A percentile compares a stretch with the other conserved stretches of the same genome.
Conservation (phyloP, 441 rosid genomes). For the Flueggea neowawraea region DNA sequence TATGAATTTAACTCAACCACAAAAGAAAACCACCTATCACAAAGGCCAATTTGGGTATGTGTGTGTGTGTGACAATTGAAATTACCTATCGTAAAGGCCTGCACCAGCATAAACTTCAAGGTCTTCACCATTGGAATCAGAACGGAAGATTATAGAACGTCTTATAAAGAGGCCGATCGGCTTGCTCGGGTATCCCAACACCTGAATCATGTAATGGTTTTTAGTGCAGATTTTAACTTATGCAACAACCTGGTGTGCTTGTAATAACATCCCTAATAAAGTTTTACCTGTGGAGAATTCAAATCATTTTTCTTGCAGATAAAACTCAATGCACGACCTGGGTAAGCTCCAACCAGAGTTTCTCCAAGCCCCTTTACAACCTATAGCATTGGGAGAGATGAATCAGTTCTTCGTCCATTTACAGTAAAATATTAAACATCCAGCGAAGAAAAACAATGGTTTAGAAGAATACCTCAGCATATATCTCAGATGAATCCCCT, state of each 20-base stretch:
- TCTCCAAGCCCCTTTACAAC: conserved; percentile 98
- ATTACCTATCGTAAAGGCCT: conserved; percentile 98
- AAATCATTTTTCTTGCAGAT: conserved; percentile 75
- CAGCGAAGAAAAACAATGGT: too few relatives aligned
- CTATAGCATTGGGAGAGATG: conserved; percentile 26
- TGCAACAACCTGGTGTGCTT: background rate
- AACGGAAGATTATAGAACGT: conserved; percentile 85
- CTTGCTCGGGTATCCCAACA: conserved; percentile 97
- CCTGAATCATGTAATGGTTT: conserved; percentile 35
- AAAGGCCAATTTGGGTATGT: background rate
- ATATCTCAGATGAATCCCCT: conserved; percentile 90
- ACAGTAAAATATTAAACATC: too few relatives aligned
- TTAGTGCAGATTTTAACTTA: conserved; percentile 13
- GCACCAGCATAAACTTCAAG: conserved; percentile 99
- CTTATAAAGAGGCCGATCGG: conserved; percentile 89
- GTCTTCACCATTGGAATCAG: conserved; percentile 99
- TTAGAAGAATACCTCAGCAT: conserved; percentile 82
- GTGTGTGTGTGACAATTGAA: background rate
- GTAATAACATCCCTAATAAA: background rate
- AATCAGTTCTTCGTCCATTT: too few relatives aligned
- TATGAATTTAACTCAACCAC: too few relatives aligned
- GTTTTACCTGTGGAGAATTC: conserved; percentile 70
- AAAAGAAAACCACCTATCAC: too few relatives aligned
- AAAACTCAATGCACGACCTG: conserved; percentile 96
- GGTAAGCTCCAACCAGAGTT: conserved; percentile 98